Conservation (phyloP, 2,329 filamentous ascomycete genomes). For the Verticillium tricorpus region DNA sequence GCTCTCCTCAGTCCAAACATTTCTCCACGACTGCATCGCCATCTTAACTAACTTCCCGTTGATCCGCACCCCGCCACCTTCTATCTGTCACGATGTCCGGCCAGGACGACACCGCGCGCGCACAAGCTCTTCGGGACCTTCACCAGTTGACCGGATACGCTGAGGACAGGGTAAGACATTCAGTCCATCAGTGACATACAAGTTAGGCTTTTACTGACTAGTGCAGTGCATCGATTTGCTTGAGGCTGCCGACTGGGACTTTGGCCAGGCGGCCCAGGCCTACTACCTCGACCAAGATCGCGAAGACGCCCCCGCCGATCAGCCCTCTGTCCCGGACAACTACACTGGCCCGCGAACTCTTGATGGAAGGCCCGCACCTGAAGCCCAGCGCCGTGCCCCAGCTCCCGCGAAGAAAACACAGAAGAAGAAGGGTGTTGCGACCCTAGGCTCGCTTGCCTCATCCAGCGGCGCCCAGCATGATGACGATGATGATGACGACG, state of each 20-base stretch:
- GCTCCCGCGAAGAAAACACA: constrained; percentile 31
- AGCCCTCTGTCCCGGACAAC: constrained; percentile 25
- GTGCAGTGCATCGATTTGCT: constrained; percentile 64
- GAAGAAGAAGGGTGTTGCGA: constrained; percentile 58
- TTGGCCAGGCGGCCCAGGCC: constrained; percentile 56
- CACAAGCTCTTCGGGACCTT: not conserved
- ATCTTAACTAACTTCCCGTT: not conserved
- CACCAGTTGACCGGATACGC: constrained; percentile 6
- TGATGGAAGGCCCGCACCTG: constrained; percentile 56
- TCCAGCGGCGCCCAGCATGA: constrained; percentile 43
- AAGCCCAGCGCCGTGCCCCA: constrained; percentile 14
- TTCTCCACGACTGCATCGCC: not conserved
- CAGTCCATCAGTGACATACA: not conserved
- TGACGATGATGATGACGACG: constrained; percentile 57
- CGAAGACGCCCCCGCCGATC: constrained; percentile 29
- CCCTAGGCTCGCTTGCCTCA: constrained; percentile 49
- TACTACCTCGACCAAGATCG: constrained; percentile 58
- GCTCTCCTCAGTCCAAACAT: not conserved
- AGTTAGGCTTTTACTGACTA: constrained; percentile 2
- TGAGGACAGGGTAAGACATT: constrained; percentile 8
- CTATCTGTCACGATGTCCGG: constrained; percentile 27
- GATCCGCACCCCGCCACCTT: not conserved
- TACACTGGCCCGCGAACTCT: constrained; percentile 61
- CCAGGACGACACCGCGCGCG: constrained; percentile 29
- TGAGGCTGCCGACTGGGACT: constrained; percentile 60